phyloP scores from a whole-genome alignment of 352 stramenopile genomes.

The Pythium rishiriense region DNA sequence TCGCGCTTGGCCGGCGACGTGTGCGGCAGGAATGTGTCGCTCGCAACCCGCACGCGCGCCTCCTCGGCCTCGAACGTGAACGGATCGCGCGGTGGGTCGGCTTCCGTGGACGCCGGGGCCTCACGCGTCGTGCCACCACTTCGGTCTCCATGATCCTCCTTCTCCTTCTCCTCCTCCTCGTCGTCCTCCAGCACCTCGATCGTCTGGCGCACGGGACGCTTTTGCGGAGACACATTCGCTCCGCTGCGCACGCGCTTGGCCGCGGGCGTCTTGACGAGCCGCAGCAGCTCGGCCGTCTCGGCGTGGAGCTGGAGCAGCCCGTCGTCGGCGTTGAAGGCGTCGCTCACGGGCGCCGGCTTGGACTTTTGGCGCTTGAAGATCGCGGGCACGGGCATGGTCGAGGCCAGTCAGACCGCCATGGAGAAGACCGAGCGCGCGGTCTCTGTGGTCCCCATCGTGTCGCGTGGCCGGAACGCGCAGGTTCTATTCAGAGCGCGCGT shows the following conservation, averaged over 20 bases:
- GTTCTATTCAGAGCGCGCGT: not conserved
- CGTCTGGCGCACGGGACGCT: conserved; percentile 39
- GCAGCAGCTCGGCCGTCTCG: conserved; percentile 59
- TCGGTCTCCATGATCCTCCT: not conserved
- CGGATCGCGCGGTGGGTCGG: conserved; percentile 24
- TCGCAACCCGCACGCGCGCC: conserved; percentile 45
- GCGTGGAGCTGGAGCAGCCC: conserved; percentile 58
- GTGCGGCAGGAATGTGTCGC: conserved; percentile 67
- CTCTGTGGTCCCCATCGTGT: not conserved
- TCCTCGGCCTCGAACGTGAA: conserved; percentile 62
- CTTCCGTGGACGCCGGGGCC: not conserved
- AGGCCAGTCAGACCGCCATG: not conserved
- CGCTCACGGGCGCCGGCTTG: conserved; percentile 23
- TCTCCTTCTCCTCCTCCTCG: conserved; percentile 27
- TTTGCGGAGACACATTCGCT: conserved; percentile 21
- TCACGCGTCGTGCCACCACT: too few species aligned
- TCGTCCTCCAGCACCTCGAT: conserved; percentile 66
- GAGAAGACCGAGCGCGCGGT: not conserved
- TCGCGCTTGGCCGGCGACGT: conserved; percentile 50
- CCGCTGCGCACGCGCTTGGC: conserved; percentile 7
- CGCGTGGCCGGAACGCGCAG: not conserved
- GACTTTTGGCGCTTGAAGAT: conserved; percentile 42
- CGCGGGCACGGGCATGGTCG: conserved; percentile 28
- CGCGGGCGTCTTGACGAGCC: conserved; percentile 50
- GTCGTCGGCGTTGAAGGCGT: conserved; percentile 46